These are phyloP conservation scores for Nymphaea thermarum DNA, from an alignment of 164 flowering plant genomes.

Conservation along the genomic window DNA sequence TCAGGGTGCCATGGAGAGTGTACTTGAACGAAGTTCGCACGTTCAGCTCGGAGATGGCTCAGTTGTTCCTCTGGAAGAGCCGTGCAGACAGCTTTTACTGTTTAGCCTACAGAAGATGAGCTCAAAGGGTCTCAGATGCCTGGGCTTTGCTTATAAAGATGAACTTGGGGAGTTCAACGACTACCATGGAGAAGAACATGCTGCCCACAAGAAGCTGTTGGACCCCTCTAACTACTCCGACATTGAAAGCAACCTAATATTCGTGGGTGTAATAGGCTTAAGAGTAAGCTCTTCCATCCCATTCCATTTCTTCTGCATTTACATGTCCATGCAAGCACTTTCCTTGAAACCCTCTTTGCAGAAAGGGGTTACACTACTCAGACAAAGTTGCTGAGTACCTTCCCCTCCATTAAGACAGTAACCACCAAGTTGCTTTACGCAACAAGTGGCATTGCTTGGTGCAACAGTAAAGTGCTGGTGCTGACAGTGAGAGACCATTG, in stretches of 20 bases:
- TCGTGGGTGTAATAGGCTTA: slow-evolving; percentile 43
- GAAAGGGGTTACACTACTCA: too few species aligned
- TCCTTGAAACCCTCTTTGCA: too few species aligned
- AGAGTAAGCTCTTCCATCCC: slow-evolving; percentile 22
- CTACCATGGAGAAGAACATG: slow-evolving; percentile 46
- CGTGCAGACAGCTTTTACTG: slow-evolving; percentile 18
- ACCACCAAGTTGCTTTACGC: too few species aligned
- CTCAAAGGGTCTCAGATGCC: slow-evolving; percentile 29
- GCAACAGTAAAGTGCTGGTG: too few species aligned
- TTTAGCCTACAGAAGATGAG: slow-evolving; percentile 34
- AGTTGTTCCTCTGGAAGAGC: slow-evolving; percentile 21
- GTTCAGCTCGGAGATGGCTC: slow-evolving; percentile 48
- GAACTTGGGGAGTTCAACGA: slow-evolving; percentile 25
- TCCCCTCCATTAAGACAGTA: too few species aligned
- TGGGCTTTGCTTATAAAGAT: slow-evolving; percentile 49
- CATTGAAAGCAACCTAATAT: slow-evolving; percentile 35
- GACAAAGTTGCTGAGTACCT: too few species aligned
- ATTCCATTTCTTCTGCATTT: background rate
- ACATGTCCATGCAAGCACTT: background rate
- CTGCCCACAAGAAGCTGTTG: slow-evolving; percentile 39
- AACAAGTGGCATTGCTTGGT: too few species aligned
- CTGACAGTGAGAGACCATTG: too few species aligned
- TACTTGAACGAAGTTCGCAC: slow-evolving; percentile 34
- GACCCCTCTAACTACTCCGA: slow-evolving; percentile 33
- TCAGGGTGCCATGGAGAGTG: slow-evolving; percentile 52